Evolutionary conservation across 164 flowering plant genomes (phyloP).

Genomic region (Umbilicus rupestris): DNA sequence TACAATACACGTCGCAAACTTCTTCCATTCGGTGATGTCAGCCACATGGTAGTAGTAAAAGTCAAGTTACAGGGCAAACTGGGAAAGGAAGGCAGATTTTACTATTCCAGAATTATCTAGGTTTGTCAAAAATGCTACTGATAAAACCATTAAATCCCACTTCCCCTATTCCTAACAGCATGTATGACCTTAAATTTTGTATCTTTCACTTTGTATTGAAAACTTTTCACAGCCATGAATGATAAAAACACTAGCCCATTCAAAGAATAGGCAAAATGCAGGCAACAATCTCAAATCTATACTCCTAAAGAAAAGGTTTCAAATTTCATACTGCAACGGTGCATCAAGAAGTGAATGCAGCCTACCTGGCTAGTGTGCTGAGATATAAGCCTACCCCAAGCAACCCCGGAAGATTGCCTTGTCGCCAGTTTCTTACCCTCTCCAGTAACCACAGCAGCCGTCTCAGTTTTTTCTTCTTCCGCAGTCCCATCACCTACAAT

Average conservation of each 20-base stretch:
- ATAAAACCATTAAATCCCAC: neutral
- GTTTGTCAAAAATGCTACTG: neutral
- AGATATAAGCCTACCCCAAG: slow-evolving; percentile 84
- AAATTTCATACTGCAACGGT: too few species aligned
- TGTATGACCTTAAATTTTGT: neutral
- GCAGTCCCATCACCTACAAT: slow-evolving; percentile 16
- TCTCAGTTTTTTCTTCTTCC: slow-evolving; percentile 27
- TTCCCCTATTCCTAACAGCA: neutral
- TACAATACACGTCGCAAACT: neutral
- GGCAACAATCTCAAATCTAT: too few species aligned
- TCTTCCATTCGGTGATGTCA: neutral
- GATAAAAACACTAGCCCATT: neutral
- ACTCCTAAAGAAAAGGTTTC: too few species aligned
- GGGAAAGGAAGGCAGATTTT: neutral
- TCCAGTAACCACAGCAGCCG: slow-evolving; percentile 15
- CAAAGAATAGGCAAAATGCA: neutral
- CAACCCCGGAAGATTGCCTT: slow-evolving; percentile 24
- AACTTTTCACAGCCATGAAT: neutral
- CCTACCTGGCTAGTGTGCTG: slow-evolving; percentile 55
- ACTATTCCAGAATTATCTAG: neutral
- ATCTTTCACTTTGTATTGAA: neutral
- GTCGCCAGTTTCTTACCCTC: slow-evolving; percentile 30
- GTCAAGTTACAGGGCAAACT: neutral
- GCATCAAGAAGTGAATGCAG: neutral
- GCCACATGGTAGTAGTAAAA: neutral